Base-by-base conservation (phyloP, 352 stramenopile genomes). In the Hyaloperonospora arabidopsidis region DNA sequence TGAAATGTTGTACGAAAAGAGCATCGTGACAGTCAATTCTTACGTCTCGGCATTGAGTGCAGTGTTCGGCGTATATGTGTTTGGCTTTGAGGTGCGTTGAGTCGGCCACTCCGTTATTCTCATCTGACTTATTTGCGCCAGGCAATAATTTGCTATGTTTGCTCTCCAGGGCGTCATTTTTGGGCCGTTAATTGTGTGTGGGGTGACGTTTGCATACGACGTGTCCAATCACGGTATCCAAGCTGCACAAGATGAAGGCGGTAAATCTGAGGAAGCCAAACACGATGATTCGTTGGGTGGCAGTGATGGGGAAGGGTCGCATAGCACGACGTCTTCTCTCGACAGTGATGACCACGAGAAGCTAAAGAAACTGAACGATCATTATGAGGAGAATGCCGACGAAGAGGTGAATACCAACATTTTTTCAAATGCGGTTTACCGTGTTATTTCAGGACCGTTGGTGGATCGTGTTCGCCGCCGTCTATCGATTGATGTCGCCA, bases 1-100 rank as follows among this genome's bases (percentile, higher is more conserved):
- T 52, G 81, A 92, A 55, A 89, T 92, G 78, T 67, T 94, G 0
- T 94, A 94, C 57, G 80, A 94, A 67, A 92, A 92, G 59, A 92
- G 76, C 49, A 87, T 94, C 18, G 74, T 89, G 13, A 71, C 82
- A 8, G 59, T 94, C 17, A 94, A 94, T 52, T 80, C 84, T 45
- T 94, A 94, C 45, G 81, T 94, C 5, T 92, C 84, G 0, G 84
- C 81, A 21, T 63, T 94, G 18, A 94, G 84, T 59, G 81, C 90
- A 5, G 84, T 92, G 3, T 91, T 94, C 41, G 84, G 84, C 1
- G 79, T 91, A 7, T 94, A 92, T 39, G 84, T 92, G 4, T 94
- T 94, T 55, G 84, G 84, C 14, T 83, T 92, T 59, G 84, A 94
- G 74, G 79, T 89, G 47, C 13, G 68, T 43, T 50, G 7, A 13